Evolutionary conservation across 495 filamentous ascomycete genomes (phyloP).

Genomic region (Neurospora sp.): DNA sequence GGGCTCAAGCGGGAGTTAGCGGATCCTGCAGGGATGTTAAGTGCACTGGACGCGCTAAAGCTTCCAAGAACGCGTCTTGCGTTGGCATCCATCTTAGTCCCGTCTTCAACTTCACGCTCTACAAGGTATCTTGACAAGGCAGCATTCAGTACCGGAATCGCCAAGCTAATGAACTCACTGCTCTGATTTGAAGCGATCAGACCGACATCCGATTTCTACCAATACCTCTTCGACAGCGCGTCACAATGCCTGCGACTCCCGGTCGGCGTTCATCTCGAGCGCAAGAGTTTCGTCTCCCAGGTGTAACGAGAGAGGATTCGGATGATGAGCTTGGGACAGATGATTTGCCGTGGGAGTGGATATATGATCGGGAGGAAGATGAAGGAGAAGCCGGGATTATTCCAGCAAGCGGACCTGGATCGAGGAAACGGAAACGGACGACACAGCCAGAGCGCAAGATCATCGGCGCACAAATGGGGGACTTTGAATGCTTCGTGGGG

Average conservation of each 20-base stretch:
- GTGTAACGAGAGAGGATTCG: constrained; percentile 70
- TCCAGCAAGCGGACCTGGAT: constrained; percentile 8
- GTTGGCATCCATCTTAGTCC: background rate
- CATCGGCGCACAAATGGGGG: constrained; percentile 76
- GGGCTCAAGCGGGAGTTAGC: background rate
- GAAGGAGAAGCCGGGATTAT: constrained; percentile 7
- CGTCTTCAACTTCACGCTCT: no score
- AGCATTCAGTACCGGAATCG: no score
- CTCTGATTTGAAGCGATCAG: background rate
- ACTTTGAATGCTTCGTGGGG: constrained; percentile 69
- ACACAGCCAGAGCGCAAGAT: constrained; percentile 37
- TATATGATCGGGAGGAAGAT: constrained; percentile 43
- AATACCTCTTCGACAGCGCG: background rate
- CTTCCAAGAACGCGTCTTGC: background rate
- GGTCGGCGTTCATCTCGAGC: background rate
- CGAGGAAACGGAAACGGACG: constrained; percentile 30
- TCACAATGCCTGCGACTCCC: background rate
- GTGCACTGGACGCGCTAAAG: background rate
- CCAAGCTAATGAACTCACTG: no score
- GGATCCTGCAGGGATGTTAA: background rate
- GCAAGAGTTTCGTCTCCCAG: constrained; percentile 14
- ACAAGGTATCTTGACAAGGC: no score
- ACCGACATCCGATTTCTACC: background rate
- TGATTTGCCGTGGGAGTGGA: constrained; percentile 89
- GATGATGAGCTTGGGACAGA: constrained; percentile 85